Evolutionary conservation across 176 grass and related monocot genomes (phyloP).

Genomic region (Carex myosuroides): DNA sequence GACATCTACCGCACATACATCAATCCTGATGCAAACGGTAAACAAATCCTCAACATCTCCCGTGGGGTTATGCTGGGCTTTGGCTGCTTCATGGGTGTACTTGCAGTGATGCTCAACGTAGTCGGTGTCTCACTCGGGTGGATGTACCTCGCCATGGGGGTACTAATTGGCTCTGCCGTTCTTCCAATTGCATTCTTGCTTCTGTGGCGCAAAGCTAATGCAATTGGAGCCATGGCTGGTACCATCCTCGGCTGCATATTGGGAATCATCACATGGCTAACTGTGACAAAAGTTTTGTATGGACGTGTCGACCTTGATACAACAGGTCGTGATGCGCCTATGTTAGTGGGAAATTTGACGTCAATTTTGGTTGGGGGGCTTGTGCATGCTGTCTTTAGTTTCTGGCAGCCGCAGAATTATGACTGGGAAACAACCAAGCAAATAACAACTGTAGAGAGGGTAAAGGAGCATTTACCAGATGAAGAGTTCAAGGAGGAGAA

Average conservation of each 20-base stretch:
- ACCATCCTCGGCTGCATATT: conserved; percentile 37
- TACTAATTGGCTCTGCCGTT: conserved; percentile 61
- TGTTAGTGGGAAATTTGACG: conserved; percentile 63
- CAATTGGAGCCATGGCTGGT: conserved; percentile 32
- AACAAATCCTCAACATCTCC: conserved; percentile 63
- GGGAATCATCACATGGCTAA: conserved; percentile 49
- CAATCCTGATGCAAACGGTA: conserved; percentile 52
- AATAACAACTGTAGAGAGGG: conserved; percentile 53
- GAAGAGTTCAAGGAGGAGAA: conserved; percentile 68
- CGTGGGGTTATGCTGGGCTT: conserved; percentile 40
- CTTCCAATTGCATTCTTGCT: conserved; percentile 63
- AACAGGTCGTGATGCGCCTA: conserved; percentile 61
- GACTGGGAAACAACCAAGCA: conserved; percentile 61
- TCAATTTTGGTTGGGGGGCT: conserved; percentile 52
- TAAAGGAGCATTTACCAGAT: conserved; percentile 19
- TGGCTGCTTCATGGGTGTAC: conserved; percentile 59
- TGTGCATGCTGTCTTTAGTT: conserved; percentile 50
- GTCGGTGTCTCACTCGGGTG: conserved; percentile 61
- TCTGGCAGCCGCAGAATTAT: conserved; percentile 44
- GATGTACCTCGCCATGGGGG: conserved; percentile 81
- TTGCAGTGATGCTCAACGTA: conserved; percentile 63
- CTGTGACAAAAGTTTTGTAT: conserved; percentile 46
- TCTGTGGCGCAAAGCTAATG: conserved; percentile 63
- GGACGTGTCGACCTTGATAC: conserved; percentile 55
- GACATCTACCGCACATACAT: conserved; percentile 70